Evolutionary conservation across 116 monocot genomes (phyloP), one percentile per base, ranked within the genome.

Genomic region (Thalassia testudinum): DNA sequence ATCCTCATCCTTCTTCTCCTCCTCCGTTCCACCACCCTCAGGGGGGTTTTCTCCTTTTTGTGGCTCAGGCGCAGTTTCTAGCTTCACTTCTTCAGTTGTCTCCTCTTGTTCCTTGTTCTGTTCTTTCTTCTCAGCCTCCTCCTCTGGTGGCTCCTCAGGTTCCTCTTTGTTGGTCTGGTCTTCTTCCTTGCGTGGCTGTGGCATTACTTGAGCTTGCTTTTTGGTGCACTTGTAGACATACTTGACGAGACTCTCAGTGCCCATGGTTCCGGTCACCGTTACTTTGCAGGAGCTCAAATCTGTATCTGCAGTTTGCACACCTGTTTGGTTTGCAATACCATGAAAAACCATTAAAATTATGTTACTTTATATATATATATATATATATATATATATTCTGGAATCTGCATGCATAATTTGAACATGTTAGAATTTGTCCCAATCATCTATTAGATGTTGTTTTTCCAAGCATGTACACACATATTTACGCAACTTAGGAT

Each of bases 261-360:
- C 61, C 60, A 86, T 70, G 2, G 92, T 92, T 7, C 92, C 92
- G 0, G 75, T 92, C 26, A 92, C 92, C 1, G 63, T 74, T 57
- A 82, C 79, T 72, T 82, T 82, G 16, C 74, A 64, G 0, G 74
- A 52, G 53, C 57, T 72, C 29, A 74, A 51, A 34, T 92, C 74
- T n/a, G 92, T 86, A 49, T 82, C 86, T 6, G 62, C 92, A 11
- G 66, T 51, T 61, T 79, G 92, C 47, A 92, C 92, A 5, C 92
- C 91, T 92, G 69, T 28, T 52, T 51, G 30, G 30, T 34, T 10
- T n/a, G n/a, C n/a, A n/a, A n/a, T n/a, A n/a, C n/a, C n/a, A n/a
- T n/a, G n/a, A n/a, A n/a, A n/a, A n/a, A n/a, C n/a, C n/a, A n/a
- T n/a, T n/a, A n/a, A n/a, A n/a, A n/a, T n/a, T n/a, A n/a, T n/a